A percentile compares a stretch with the other conserved stretches of the same genome.
phyloP scores from a whole-genome alignment of 169 alveolate genomes.

The Plasmodium ovale region DNA sequence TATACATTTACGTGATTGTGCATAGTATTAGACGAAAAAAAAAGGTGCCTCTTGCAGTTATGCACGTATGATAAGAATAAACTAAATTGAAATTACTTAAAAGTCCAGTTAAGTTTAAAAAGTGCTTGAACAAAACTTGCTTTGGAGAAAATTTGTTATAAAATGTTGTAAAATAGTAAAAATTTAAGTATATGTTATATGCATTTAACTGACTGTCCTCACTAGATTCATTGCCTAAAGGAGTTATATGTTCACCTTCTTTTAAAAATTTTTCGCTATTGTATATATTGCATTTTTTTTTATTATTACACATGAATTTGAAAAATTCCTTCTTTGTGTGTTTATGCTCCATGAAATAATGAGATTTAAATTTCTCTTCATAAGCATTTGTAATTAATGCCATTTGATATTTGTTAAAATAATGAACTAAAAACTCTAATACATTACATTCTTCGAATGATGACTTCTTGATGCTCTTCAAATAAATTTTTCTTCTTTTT shows the following conservation, averaged over 20 bases:
- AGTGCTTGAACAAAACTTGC: slow-evolving; percentile 21
- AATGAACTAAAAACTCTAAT: slow-evolving; percentile 42
- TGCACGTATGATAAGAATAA: neutral
- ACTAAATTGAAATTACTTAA: slow-evolving; percentile 14
- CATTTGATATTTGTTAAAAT: slow-evolving; percentile 50
- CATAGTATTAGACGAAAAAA: neutral
- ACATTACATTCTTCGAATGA: slow-evolving; percentile 38
- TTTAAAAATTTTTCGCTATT: slow-evolving; percentile 1
- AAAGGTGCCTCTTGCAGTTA: neutral
- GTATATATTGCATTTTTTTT: slow-evolving; percentile 24
- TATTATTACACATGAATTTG: slow-evolving; percentile 32
- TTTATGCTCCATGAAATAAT: slow-evolving; percentile 13
- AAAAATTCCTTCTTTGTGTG: slow-evolving; percentile 37
- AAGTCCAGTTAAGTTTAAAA: slow-evolving; percentile 33
- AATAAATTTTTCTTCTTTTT: slow-evolving; percentile 44
- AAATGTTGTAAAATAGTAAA: slow-evolving; percentile 10
- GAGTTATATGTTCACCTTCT: neutral
- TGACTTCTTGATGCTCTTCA: neutral
- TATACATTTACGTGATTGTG: neutral
- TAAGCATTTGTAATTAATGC: slow-evolving; percentile 13
- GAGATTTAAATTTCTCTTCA: neutral
- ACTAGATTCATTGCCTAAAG: neutral
- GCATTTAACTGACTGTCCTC: neutral
- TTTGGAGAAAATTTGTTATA: neutral
- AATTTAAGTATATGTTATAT: slow-evolving; percentile 24